Conservation (phyloP, 163 green algal genomes). For the Volvox carteri region DNA sequence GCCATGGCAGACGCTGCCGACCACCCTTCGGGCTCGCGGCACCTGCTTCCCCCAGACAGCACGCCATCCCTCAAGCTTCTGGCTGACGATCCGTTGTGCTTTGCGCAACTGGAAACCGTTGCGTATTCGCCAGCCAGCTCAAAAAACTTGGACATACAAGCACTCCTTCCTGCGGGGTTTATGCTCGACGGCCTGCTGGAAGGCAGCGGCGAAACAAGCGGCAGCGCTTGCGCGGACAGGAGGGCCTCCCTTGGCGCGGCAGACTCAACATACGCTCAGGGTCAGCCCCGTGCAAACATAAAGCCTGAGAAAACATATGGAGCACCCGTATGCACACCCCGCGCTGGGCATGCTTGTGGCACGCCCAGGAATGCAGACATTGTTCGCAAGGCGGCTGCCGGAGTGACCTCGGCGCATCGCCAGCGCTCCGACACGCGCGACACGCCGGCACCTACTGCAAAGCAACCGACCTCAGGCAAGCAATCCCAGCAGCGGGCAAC, state of each 20-base stretch:
- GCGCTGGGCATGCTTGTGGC: background rate
- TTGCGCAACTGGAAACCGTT: background rate
- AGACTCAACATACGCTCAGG: background rate
- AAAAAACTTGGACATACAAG: background rate
- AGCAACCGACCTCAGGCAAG: background rate
- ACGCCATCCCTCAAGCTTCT: background rate
- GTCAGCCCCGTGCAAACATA: background rate
- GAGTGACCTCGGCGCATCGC: background rate
- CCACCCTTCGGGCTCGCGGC: no score
- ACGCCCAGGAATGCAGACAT: background rate
- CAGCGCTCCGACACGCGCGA: background rate
- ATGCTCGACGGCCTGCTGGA: constrained; percentile 2
- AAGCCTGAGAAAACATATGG: background rate
- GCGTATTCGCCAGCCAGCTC: background rate
- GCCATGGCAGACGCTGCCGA: no score
- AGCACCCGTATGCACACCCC: background rate
- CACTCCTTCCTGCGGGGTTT: background rate
- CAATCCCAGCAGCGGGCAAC: background rate
- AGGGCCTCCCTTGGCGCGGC: background rate
- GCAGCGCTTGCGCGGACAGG: background rate
- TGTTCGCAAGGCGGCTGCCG: background rate
- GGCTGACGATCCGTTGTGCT: background rate
- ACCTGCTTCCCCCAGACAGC: background rate
- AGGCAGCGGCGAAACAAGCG: constrained; percentile 44
- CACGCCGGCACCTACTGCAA: background rate